Base-by-base conservation (phyloP, 2,329 filamentous ascomycete genomes). In the Trichoderma koningii region DNA sequence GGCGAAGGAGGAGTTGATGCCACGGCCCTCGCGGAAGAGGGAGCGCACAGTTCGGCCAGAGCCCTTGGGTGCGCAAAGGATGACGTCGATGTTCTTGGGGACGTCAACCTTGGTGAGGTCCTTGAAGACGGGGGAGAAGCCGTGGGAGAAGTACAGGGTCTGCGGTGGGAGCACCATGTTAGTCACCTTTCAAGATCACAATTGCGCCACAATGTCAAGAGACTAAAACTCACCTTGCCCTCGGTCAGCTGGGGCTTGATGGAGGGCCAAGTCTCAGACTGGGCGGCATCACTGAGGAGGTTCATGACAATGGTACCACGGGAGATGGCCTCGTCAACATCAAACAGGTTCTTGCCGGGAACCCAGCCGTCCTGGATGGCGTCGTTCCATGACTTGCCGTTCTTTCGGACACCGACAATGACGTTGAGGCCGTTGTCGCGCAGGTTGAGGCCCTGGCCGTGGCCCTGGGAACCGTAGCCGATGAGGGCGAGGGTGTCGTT, bases 91-190 rank as follows among this genome's bases (percentile, higher is more conserved):
- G 83, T 98, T 91, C 72, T 80, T 87, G 82, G 95, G 95, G 69
- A 97, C 92, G 69, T 99, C 95, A 78, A 99, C 95, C 83, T 97
- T 96, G 87, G 95, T 99, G 78, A 95, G 89, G 80, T 97, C 90
- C 87, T 97, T 97, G 92, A 99, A 99, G 82, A 99, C 93, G 78
- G 95, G 95, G 69, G 95, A 98, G 91, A 99, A 99, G 77, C 95
- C 95, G 88, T 99, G 95, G 73, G 95, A 98, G 88, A 99, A 99
- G 90, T 99, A 99, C 74, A 99, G 92, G 68, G 95, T 99, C 94
- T 95, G 70, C 6, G 15, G 28, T 17, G 55, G 45, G 66, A 67
- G 23, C 66, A 12, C 50, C 52, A 26, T 59, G 69, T 76, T 68
- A 76, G 71, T 56, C 42, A 34, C 47, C 53, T 7, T 14, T 53